Evolutionary conservation across 2,329 filamentous ascomycete species (phyloP), one percentile per base, ranked within the genome.

Genomic region (Fusarium robinianum): DNA sequence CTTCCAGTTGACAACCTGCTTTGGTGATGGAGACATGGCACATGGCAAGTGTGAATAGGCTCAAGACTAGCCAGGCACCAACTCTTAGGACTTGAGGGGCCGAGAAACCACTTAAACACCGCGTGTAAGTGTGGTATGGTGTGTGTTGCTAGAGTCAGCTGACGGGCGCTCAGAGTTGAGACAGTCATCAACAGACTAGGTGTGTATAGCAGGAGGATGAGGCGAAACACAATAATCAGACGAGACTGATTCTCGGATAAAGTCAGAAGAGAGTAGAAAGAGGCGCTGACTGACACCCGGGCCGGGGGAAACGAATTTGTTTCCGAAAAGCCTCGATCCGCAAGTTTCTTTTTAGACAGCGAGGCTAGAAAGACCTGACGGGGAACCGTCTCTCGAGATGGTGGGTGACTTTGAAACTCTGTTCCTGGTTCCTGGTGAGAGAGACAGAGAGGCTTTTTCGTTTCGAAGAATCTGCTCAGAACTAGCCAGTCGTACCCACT

Each of bases 131-230:
- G n/a, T n/a, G n/a, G n/a, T n/a, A n/a, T n/a, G 10, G 27, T 14
- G 21, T 25, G n/a, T 19, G 19, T 27, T 19, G 14, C 24, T 23
- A 19, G 14, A n/a, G 8, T 16, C 26, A 46, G 38, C 23, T 38
- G 12, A 12, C 33, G 2, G 25, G 11, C 30, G 30, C 37, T 45
- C 44, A 42, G 41, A 37, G 37, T 40, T 46, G 46, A 57, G 40
- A 57, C 37, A 43, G 31, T 48, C 18, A n/a, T n/a, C n/a, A n/a
- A n/a, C n/a, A n/a, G n/a, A n/a, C n/a, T n/a, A 16, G 14, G 9
- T 23, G 12, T 16, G 32, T 7, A 16, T 16, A 21, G 14, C 3
- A 22, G 5, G 12, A 14, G 6, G 14, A 11, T 22, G 32, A 9
- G 11, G 17, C 11, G 6, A 11, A 15, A 27, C 23, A 29, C 21